phyloP scores from a whole-genome alignment of 805 yeast species.

The Lipomyces chichibuensis region DNA sequence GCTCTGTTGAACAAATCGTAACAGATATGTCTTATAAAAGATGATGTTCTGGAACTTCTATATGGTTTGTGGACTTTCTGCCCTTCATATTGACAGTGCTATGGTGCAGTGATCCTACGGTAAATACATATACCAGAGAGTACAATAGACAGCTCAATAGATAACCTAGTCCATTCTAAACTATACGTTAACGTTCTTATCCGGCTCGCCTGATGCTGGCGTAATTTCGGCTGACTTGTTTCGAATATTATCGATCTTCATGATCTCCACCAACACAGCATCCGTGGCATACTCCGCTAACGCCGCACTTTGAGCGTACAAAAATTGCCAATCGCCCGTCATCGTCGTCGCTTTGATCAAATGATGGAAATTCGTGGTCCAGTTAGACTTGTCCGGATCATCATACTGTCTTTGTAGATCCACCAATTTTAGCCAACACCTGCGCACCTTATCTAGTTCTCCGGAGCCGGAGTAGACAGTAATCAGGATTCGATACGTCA shows the following conservation, averaged over 20 bases:
- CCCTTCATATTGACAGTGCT: not conserved
- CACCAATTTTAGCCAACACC: conserved; percentile 13
- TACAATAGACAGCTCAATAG: not conserved
- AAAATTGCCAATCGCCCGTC: conserved; percentile 23
- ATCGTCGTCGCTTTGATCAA: conserved; percentile 13
- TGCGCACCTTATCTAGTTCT: conserved; percentile 7
- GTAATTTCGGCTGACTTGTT: not conserved
- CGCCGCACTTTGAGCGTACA: conserved; percentile 2
- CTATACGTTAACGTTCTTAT: not conserved
- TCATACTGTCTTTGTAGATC: conserved; percentile 7
- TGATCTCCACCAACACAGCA: not conserved
- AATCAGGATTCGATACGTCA: conserved; percentile 22
- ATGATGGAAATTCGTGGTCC: conserved; percentile 19
- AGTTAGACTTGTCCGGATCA: conserved; percentile 5
- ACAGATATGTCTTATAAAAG: not conserved
- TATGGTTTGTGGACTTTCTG: not conserved
- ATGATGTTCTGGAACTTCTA: not conserved
- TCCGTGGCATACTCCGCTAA: not conserved
- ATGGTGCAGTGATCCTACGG: not conserved
- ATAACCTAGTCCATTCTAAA: not conserved
- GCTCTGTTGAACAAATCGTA: not conserved
- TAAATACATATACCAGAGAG: not conserved
- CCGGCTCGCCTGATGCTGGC: not conserved
- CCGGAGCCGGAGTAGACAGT: conserved; percentile 3
- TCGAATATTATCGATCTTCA: not conserved